Base-by-base conservation (phyloP, 2,329 filamentous ascomycete species). In the Alternaria metachromatica region DNA sequence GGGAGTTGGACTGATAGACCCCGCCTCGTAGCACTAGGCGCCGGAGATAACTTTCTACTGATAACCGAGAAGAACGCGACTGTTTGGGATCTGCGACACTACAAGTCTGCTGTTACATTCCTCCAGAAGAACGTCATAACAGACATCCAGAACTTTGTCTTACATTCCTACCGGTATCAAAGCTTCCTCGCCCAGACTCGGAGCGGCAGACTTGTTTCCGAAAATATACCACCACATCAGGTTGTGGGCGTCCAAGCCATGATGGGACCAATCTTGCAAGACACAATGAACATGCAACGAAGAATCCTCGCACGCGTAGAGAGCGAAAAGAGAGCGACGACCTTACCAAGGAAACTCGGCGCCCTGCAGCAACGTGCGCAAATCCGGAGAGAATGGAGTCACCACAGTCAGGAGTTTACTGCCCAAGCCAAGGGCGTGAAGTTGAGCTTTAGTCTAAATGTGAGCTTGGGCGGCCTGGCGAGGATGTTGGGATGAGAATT, bases 91-190 rank as follows among this genome's bases (percentile, higher is more conserved):
- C 64, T 79, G 3, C 48, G 55, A 1, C 43, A 72, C 8, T 79
- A 79, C 60, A 64, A 60, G 6, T 65, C 69, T 0, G 25, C 75
- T 0, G 60, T 67, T 1, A 37, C 61, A 3, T 63, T 76, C 51
- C 30, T 80, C 1, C 67, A 76, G 44, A 49, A 65, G 5, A 41
- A 55, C 0, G 69, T 66, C 3, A 72, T 79, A 10, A 56, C 66
- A 1, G 67, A 75, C 4, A 60, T 78, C 5, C 58, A 67, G 3
- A 60, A 59, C 30, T 67, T 79, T 1, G 58, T 59, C 1, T 56
- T 80, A 15, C 76, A 80, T 62, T 44, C 75, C 1, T 72, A 80
- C 62, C 76, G 78, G 11, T 80, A 73, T 43, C 63, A 75, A 15
- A 66, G 69, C 33, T 79, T 76, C 41, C 48, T 80, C 10, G 66